phyloP scores from a whole-genome alignment of 2,329 filamentous ascomycete species.

The Chrysoporthe cubensis region DNA sequence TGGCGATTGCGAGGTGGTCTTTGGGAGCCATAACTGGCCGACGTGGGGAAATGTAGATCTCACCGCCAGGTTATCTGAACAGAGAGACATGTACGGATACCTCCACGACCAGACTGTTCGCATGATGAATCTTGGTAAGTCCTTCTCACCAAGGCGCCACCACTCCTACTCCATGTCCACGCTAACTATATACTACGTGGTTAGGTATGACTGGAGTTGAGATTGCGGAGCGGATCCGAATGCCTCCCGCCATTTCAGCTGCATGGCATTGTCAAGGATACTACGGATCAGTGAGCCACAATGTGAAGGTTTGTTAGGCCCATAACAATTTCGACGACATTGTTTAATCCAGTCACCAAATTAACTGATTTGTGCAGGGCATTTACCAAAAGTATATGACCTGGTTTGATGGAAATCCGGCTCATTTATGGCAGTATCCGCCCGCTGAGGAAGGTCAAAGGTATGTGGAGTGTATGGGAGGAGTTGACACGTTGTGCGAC shows the following conservation, averaged over 20 bases:
- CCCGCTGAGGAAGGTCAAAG: constrained; percentile 39
- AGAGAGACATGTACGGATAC: constrained; percentile 46
- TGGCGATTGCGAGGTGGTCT: constrained; percentile 39
- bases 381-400: constrained; percentile 40
- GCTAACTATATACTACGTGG: neutral
- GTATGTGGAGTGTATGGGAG: constrained; percentile 44
- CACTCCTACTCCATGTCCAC: neutral
- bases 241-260: constrained; percentile 39
- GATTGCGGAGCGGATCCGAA: constrained; percentile 43
- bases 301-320: constrained; percentile 37
- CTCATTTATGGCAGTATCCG: constrained; percentile 42
- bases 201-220: constrained; percentile 41
- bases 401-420: constrained; percentile 37
- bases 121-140: constrained; percentile 38
- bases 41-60: constrained; percentile 41
- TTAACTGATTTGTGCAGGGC: constrained; percentile 22
- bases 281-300: constrained; percentile 44
- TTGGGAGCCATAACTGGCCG: constrained; percentile 47
- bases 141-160: neutral
- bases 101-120: constrained; percentile 46
- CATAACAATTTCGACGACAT: neutral
- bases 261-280: constrained; percentile 41
- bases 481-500: constrained; percentile 36
- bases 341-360: neutral
- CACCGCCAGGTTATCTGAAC: constrained; percentile 36